These are phyloP conservation scores for Trichoderma koningiopsis DNA, from an alignment of 2,329 filamentous ascomycete genomes.

Conservation along the genomic window DNA sequence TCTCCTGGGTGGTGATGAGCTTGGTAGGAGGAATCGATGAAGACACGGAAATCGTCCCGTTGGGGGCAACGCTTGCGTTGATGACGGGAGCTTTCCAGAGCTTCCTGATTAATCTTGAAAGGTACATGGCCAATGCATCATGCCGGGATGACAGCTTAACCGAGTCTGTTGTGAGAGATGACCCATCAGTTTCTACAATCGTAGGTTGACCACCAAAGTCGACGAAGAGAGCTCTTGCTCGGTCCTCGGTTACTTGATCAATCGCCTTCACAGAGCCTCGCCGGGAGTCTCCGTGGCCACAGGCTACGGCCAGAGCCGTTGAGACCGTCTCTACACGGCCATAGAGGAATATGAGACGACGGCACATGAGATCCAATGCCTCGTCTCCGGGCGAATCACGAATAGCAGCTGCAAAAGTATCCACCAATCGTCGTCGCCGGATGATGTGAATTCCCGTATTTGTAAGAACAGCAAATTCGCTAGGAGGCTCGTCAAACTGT, in stretches of 20 bases:
- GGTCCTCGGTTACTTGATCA: slow-evolving; percentile 83
- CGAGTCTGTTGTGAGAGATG: slow-evolving; percentile 72
- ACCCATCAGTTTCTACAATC: slow-evolving; percentile 75
- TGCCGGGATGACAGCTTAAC: slow-evolving; percentile 88
- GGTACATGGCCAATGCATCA: slow-evolving; percentile 83
- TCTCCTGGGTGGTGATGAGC: slow-evolving; percentile 75
- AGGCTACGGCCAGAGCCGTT: slow-evolving; percentile 89
- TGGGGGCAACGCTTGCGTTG: slow-evolving; percentile 50
- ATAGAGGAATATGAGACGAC: slow-evolving; percentile 81
- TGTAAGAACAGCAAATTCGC: slow-evolving; percentile 88
- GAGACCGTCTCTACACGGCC: slow-evolving; percentile 87
- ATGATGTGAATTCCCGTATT: slow-evolving; percentile 88
- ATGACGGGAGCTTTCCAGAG: slow-evolving; percentile 85
- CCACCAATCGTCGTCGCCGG: slow-evolving; percentile 79
- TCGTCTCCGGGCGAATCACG: slow-evolving; percentile 74
- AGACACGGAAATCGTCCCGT: slow-evolving; percentile 62
- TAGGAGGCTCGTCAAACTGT: slow-evolving; percentile 83
- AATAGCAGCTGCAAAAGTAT: slow-evolving; percentile 85
- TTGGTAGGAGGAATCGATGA: slow-evolving; percentile 70
- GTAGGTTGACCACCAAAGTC: slow-evolving; percentile 88
- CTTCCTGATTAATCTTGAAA: slow-evolving; percentile 82
- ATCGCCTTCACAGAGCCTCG: slow-evolving; percentile 75
- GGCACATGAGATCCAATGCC: slow-evolving; percentile 77
- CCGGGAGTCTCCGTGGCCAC: slow-evolving; percentile 78
- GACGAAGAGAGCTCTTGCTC: slow-evolving; percentile 84